phyloP scores from a whole-genome alignment of 73 alveolate species.

The Blepharisma japonicum region DNA sequence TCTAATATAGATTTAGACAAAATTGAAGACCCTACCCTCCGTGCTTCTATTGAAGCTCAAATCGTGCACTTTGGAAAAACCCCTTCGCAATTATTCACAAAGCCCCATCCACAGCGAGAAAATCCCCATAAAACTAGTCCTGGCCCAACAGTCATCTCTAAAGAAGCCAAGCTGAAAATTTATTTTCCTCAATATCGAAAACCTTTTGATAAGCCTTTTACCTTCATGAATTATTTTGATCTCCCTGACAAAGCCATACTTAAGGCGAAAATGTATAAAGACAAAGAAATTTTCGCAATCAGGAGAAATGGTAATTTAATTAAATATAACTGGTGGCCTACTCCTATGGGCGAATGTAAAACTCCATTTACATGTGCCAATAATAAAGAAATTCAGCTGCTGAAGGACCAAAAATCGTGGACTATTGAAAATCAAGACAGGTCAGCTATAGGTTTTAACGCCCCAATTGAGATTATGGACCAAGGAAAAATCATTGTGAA shows the following conservation, averaged over 20 bases:
- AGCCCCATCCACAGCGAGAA: conserved; percentile 74
- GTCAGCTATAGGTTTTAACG: conserved; percentile 11
- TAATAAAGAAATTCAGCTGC: conserved; percentile 11
- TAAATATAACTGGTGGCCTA: conserved; percentile 26
- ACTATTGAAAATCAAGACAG: background rate
- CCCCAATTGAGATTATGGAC: conserved; percentile 20
- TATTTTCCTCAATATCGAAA: background rate
- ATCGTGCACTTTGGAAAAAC: conserved; percentile 85
- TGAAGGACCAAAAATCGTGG: background rate
- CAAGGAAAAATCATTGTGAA: conserved; percentile 34
- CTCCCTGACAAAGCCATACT: background rate
- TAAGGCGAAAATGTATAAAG: conserved; percentile 21
- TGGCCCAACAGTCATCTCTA: background rate
- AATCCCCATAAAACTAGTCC: conserved; percentile 39
- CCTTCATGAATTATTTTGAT: background rate
- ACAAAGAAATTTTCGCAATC: conserved; percentile 20
- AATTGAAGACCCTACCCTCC: conserved; percentile 44
- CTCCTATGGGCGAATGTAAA: conserved; percentile 13
- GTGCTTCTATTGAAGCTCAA: conserved; percentile 66
- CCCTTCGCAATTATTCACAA: conserved; percentile 75
- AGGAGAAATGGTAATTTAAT: conserved; percentile 15
- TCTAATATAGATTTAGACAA: conserved; percentile 62
- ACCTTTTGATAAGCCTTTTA: background rate
- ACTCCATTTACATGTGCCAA: conserved; percentile 27
- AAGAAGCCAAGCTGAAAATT: conserved; percentile 16